A percentile compares a stretch with the other conserved stretches of the same genome.
These are phyloP conservation scores for Barbarea vulgaris DNA, from an alignment of 345 rosid species.

Conservation along the genomic window DNA sequence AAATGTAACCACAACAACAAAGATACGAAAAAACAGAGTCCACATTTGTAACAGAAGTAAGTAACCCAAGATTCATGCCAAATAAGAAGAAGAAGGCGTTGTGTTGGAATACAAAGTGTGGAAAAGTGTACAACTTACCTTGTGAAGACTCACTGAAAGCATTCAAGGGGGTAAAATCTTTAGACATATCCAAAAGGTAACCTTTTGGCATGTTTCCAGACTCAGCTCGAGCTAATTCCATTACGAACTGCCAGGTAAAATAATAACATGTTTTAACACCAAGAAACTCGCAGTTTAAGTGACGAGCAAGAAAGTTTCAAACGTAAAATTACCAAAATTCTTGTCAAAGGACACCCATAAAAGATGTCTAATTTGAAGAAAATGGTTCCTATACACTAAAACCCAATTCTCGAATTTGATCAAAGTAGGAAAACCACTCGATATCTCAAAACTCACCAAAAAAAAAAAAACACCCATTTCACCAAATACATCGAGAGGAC, in stretches of 20 bases:
- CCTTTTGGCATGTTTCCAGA: conserved; percentile 63
- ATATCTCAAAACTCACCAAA: conserved; percentile 1
- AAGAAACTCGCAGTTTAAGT: neutral
- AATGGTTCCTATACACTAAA: neutral
- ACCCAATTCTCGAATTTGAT: neutral
- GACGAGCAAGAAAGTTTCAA: conserved; percentile 9
- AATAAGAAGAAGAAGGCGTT: neutral
- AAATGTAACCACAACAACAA: neutral
- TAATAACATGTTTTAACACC: neutral
- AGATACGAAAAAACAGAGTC: conserved; percentile 1
- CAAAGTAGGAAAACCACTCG: neutral
- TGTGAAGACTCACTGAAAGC: conserved; percentile 65
- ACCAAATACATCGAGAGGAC: neutral
- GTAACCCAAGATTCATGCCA: neutral
- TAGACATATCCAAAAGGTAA: conserved; percentile 78
- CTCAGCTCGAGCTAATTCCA: conserved; percentile 63
- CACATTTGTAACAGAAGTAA: neutral
- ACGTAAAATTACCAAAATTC: neutral
- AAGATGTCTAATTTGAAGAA: conserved; percentile 5
- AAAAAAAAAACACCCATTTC: neutral
- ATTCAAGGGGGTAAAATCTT: conserved; percentile 69
- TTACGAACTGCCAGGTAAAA: conserved; percentile 27
- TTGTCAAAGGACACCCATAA: neutral
- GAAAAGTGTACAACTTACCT: conserved; percentile 44
- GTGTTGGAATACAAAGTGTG: neutral